Conservation (phyloP, 805 yeast genomes). For the Brettanomyces anomalus region DNA sequence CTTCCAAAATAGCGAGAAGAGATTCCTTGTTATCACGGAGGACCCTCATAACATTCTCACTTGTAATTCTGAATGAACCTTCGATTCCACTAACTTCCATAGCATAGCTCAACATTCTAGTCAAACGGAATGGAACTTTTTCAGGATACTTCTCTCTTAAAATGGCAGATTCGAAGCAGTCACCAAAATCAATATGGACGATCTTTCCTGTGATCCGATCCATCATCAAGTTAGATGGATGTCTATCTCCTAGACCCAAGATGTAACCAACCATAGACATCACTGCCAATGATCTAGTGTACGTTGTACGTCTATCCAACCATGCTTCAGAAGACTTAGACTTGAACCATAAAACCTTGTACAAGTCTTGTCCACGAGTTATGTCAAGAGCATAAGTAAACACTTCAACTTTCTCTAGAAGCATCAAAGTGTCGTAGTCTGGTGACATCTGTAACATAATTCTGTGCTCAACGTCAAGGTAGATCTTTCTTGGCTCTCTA, state of each 20-base stretch:
- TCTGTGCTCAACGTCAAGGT: constrained; percentile 87
- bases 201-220: constrained; percentile 93
- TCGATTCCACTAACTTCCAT: constrained; percentile 99
- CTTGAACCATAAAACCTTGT: constrained; percentile 93
- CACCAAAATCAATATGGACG: constrained; percentile 96
- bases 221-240: constrained; percentile 94
- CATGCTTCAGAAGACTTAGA: constrained; percentile 95
- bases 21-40: constrained; percentile 92
- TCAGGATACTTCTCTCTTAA: constrained; percentile 96
- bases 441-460: constrained; percentile 98
- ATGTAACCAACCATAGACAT: constrained; percentile 99
- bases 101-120: constrained; percentile 95
- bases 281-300: constrained; percentile 91
- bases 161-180: constrained; percentile 97
- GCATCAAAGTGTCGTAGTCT: constrained; percentile 81
- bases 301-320: constrained; percentile 94
- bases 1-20: constrained; percentile 94
- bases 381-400: constrained; percentile 93
- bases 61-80: constrained; percentile 92
- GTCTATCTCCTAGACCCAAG: constrained; percentile 94
- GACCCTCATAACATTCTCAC: constrained; percentile 96
- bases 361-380: constrained; percentile 92
- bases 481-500: constrained; percentile 82
- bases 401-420: constrained; percentile 90
- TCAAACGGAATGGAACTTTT: constrained; percentile 92